phyloP scores from a whole-genome alignment of 2,329 filamentous ascomycete genomes.

The Fusarium sacchari region DNA sequence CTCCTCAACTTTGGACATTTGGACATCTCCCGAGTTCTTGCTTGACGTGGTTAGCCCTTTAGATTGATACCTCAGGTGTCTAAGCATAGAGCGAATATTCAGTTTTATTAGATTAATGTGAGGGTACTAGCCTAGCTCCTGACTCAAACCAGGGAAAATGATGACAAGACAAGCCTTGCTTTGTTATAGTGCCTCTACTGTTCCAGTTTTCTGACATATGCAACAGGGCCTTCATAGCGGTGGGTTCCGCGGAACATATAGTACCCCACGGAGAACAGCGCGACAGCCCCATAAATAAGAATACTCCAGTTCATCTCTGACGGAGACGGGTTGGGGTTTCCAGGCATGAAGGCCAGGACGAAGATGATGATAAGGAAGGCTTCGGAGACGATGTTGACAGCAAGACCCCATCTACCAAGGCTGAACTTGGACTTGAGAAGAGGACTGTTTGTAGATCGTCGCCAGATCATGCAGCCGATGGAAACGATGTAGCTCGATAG shows the following conservation, averaged over 20 bases:
- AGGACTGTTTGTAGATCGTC: constrained; percentile 19
- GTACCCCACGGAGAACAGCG: constrained; percentile 19
- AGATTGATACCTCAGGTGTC: no score
- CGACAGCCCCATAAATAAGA: constrained; percentile 21
- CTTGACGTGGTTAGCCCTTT: background rate
- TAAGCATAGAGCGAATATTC: background rate
- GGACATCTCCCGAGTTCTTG: background rate
- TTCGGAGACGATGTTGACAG: constrained; percentile 31
- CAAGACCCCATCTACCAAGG: constrained; percentile 29
- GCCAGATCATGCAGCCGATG: constrained; percentile 39
- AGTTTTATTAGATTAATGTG: background rate
- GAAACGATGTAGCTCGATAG: constrained; percentile 39
- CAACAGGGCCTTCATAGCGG: constrained; percentile 31
- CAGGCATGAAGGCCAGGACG: constrained; percentile 37
- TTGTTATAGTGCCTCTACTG: background rate
- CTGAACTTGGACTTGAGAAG: constrained; percentile 33
- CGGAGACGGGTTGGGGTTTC: constrained; percentile 24
- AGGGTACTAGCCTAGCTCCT: accelerated
- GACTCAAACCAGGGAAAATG: background rate
- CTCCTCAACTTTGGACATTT: background rate
- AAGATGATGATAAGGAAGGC: constrained; percentile 32
- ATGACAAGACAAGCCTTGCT: accelerated
- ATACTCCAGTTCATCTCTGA: constrained; percentile 39
- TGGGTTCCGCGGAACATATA: constrained; percentile 30
- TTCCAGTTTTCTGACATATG: constrained; percentile 27